Base-by-base conservation (phyloP, 345 rosid genomes). In the Turnera subulata region DNA sequence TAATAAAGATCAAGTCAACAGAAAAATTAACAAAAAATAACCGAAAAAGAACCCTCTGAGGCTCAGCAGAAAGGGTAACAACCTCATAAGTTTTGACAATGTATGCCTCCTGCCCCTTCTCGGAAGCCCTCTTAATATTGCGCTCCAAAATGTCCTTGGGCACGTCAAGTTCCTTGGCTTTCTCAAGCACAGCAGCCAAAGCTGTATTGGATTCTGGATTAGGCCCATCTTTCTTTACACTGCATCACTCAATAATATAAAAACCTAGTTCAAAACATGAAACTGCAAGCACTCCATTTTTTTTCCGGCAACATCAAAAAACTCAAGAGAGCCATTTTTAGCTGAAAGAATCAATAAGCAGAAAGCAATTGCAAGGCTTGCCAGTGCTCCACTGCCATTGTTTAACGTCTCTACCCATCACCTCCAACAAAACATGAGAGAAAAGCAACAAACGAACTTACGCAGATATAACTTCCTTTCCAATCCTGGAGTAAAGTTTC, bases 81-180 rank as follows among this genome's bases (percentile, higher is more conserved):
- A 88, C 96, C 98, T 86, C 96, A 6, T 89, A 89, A 50, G 78
- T 65, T 77, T 92, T 92, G 77, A 86, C 95, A 61, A 92, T 81
- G 45, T 73, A 92, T 68, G 82, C 82, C 72, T 92, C 95, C 69
- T 92, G 98, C 17, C 95, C 96, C 61, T 89, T 89, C 68, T 89
- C 91, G 40, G 93, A 74, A 63, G 96, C 95, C 71, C 83, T 80
- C 80, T 89, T 86, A 23, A 89, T 82, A 66, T 92, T 92, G 63
- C 93, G 92, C 65, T 92, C 98, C 78, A 89, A 61, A 75, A 92
- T 86, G 46, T 92, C 93, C 79, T 86, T 92, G 9, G 98, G 98
- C 46, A 89, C 83, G 70, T 92, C 95, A 44, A 89, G 84, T 49
- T 86, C 96, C 79, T 84, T 89, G 53, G 81, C 90, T 75, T 84